Evolutionary conservation across 2,329 filamentous ascomycete genomes (phyloP).

Genomic region (Ampelomyces quisqualis): DNA sequence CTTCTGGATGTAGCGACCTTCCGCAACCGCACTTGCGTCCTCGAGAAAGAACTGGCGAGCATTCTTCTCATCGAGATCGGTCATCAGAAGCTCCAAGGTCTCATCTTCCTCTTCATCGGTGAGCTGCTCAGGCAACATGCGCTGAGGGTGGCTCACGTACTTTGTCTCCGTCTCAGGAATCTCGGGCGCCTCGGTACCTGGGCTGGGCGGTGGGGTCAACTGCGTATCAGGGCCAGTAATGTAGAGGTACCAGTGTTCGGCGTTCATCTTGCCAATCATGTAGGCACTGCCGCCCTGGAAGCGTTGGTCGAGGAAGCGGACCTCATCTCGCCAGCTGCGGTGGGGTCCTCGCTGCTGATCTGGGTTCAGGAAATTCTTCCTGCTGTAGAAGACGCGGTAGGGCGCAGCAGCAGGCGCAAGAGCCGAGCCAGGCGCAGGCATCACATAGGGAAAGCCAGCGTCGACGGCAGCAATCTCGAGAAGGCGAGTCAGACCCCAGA

Average conservation of each 20-base stretch:
- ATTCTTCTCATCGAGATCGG: constrained; percentile 65
- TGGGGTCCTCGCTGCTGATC: constrained; percentile 93
- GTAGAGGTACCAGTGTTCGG: constrained; percentile 98
- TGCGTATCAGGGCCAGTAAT: constrained; percentile 81
- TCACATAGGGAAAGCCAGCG: constrained; percentile 84
- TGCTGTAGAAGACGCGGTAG: constrained; percentile 96
- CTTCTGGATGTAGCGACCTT: constrained; percentile 71
- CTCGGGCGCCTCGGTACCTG: constrained; percentile 48
- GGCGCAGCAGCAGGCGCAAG: constrained; percentile 78
- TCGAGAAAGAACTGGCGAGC: constrained; percentile 70
- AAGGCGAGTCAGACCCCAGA: constrained; percentile 85
- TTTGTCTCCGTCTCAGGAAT: constrained; percentile 60
- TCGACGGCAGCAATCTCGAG: constrained; percentile 85
- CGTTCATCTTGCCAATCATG: constrained; percentile 99
- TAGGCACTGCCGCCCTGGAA: constrained; percentile 94
- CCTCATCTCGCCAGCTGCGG: constrained; percentile 96
- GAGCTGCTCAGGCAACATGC: constrained; percentile 49
- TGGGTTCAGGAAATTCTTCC: constrained; percentile 97
- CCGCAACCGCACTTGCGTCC: constrained; percentile 86
- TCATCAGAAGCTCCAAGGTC: constrained; percentile 71
- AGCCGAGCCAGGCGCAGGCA: constrained; percentile 64
- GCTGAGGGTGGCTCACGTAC: constrained; percentile 59
- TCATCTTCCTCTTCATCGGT: constrained; percentile 65
- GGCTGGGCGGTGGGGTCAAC: constrained; percentile 80
- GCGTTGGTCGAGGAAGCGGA: constrained; percentile 86